phyloP scores from a whole-genome alignment of 805 yeast species.

The Candida koratica region DNA sequence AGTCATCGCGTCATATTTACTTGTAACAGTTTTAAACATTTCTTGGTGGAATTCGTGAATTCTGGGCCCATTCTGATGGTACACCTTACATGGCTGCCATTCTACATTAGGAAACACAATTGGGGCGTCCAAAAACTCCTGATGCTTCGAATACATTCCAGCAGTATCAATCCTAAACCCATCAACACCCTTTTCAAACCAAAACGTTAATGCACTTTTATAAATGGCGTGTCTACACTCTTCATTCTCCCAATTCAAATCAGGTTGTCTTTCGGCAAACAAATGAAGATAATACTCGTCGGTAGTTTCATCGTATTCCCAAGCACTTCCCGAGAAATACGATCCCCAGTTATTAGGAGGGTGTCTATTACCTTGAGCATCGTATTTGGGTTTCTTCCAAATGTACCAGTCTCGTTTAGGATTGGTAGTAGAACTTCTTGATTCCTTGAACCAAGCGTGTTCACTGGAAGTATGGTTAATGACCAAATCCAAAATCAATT shows the following conservation, averaged over 20 bases:
- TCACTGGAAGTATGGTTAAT: constrained; percentile 55
- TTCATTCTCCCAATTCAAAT: constrained; percentile 58
- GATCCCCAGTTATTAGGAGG: constrained; percentile 60
- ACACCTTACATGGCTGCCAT: constrained; percentile 37
- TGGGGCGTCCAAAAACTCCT: constrained; percentile 47
- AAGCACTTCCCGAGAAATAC: constrained; percentile 52
- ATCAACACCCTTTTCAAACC: constrained; percentile 55
- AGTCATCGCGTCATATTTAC: constrained; percentile 50
- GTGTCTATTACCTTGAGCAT: constrained; percentile 46
- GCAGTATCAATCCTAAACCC: constrained; percentile 61
- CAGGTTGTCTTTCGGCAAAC: constrained; percentile 55
- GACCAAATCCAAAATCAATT: constrained; percentile 52
- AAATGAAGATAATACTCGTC: constrained; percentile 54
- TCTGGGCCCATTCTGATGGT: constrained; percentile 48
- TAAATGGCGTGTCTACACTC: constrained; percentile 37
- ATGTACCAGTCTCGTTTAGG: constrained; percentile 61
- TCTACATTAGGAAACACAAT: constrained; percentile 38
- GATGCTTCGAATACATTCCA: constrained; percentile 49
- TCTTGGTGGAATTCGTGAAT: constrained; percentile 57
- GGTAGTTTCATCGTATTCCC: constrained; percentile 53
- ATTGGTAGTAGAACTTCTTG: constrained; percentile 46
- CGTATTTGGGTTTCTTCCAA: constrained; percentile 49
- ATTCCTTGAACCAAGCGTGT: constrained; percentile 58
- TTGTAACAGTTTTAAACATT: constrained; percentile 40
- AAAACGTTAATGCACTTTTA: constrained; percentile 46